A percentile compares a stretch with the other conserved stretches of the same genome.
Evolutionary conservation across 345 rosid species (phyloP).

Genomic region (Adansonia digitata): DNA sequence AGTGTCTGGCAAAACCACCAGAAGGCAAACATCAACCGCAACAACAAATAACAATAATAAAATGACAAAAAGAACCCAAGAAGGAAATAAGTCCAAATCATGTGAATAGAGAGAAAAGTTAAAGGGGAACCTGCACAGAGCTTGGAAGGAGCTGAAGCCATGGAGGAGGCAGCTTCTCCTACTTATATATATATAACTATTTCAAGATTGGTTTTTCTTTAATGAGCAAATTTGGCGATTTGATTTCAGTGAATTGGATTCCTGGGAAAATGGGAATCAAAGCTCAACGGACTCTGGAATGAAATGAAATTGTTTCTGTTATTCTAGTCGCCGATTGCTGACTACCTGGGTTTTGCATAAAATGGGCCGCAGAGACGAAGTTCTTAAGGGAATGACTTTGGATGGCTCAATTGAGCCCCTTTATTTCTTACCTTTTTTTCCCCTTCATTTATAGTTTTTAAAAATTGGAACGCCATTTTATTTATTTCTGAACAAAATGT

Average conservation of each 20-base stretch:
- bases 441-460: too few species aligned
- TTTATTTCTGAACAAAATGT: too few species aligned
- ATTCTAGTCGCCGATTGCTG: neutral
- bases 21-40: slow-evolving; percentile 80
- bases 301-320: neutral
- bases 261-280: neutral
- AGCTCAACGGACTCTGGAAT: too few species aligned
- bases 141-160: slow-evolving; percentile 72
- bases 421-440: too few species aligned
- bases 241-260: neutral
- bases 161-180: slow-evolving; percentile 16
- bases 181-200: neutral
- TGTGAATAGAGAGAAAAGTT: neutral
- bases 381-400: neutral
- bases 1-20: slow-evolving; percentile 68
- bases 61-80: neutral
- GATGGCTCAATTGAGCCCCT: neutral
- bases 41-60: slow-evolving; percentile 1
- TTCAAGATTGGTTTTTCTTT: neutral
- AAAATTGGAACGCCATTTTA: too few species aligned
- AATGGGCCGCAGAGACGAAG: neutral
- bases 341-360: neutral
- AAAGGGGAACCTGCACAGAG: slow-evolving; percentile 53
- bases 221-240: neutral
- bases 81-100: neutral